Percentiles rank a stretch among this genome's conserved stretches.
phyloP scores from a whole-genome alignment of 2,329 filamentous ascomycete species.

The Bertia moriformis region DNA sequence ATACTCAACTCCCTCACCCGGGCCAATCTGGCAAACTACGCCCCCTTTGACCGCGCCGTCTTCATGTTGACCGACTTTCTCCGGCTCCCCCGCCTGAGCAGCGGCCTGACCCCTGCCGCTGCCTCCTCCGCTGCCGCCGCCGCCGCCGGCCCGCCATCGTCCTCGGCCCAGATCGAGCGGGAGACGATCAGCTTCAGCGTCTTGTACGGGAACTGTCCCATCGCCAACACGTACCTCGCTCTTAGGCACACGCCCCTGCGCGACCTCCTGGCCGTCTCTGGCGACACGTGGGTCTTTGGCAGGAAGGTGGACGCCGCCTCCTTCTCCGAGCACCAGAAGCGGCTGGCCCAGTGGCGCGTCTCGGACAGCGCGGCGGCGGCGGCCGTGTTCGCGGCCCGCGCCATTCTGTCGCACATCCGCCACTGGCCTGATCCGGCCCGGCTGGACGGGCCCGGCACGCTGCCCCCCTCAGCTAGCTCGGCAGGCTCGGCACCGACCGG shows the following conservation, averaged over 20 bases:
- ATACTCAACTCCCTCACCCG: not conserved
- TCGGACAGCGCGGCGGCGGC: constrained; percentile 29
- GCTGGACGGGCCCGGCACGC: constrained; percentile 5
- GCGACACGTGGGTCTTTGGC: constrained; percentile 42
- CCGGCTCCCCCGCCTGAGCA: not conserved
- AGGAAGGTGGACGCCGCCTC: constrained; percentile 29
- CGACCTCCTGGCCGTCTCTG: constrained; percentile 39
- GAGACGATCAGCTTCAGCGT: constrained; percentile 5
- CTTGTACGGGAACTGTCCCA: constrained; percentile 27
- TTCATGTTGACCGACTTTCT: not conserved
- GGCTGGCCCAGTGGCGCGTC: constrained; percentile 28
- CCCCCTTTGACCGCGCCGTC: not conserved
- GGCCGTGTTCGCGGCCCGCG: constrained; percentile 32
- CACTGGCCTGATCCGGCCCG: constrained; percentile 17
- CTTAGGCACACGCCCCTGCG: constrained; percentile 43
- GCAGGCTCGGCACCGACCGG: not conserved
- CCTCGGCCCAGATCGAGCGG: constrained; percentile 3
- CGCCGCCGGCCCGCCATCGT: constrained; percentile 14
- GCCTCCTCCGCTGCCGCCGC: constrained; percentile 10
- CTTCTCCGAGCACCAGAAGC: constrained; percentile 30
- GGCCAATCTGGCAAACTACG: not conserved
- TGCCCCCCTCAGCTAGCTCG: too few species aligned
- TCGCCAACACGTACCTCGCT: constrained; percentile 38
- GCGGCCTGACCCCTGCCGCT: not conserved
- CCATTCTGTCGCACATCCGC: constrained; percentile 31